A percentile compares a stretch with the other conserved stretches of the same genome.
phyloP scores from a whole-genome alignment of 495 filamentous ascomycete genomes.

The Talaromyces liani region DNA sequence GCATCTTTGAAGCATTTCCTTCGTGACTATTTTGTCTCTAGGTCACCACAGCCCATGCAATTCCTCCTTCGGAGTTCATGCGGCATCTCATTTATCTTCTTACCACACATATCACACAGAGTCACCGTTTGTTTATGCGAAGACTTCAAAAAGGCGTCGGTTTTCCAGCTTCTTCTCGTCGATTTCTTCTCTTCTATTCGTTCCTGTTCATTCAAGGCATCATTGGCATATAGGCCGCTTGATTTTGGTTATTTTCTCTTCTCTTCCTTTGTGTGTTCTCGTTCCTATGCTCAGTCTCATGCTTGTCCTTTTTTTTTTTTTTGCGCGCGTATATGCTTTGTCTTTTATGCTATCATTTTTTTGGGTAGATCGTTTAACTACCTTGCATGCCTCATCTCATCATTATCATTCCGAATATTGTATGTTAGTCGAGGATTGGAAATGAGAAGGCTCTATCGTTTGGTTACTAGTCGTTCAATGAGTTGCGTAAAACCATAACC shows the following conservation, averaged over 20 bases:
- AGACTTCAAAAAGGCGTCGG: not conserved
- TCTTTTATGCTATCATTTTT: not conserved
- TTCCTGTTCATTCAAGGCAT: not conserved
- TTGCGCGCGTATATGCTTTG: not conserved
- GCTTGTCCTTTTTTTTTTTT: not conserved
- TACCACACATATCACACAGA: not conserved
- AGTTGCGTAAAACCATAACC: not conserved
- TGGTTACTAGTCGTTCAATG: not conserved
- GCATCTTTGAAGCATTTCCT: not conserved
- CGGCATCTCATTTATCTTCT: not conserved
- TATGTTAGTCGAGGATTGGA: not conserved
- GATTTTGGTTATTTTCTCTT: not conserved
- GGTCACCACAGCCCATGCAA: not conserved
- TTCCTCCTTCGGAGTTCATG: not conserved
- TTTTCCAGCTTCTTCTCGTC: not conserved
- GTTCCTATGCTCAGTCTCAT: not conserved
- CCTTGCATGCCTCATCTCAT: not conserved
- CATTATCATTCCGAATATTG: not conserved
- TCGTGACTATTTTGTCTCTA: not conserved
- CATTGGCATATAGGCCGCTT: not conserved
- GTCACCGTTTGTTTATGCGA: not conserved
- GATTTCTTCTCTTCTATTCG: not conserved
- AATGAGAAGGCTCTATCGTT: not conserved
- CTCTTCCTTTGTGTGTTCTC: not conserved
- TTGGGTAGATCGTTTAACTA: not conserved